Base-by-base conservation (phyloP, 805 yeast species). In the Spathaspora hagerdaliae region DNA sequence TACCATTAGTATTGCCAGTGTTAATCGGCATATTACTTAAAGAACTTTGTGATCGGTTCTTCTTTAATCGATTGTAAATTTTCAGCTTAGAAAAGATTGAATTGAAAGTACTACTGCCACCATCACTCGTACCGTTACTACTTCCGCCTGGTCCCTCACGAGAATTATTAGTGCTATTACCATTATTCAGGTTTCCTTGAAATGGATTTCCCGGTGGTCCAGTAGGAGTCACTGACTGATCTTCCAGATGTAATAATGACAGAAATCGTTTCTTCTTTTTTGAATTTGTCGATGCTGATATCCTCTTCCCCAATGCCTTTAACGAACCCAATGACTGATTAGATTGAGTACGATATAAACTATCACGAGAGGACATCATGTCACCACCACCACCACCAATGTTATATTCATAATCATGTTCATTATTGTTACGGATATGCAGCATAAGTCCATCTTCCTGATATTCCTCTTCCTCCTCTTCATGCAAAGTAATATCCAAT, bases 11-110 rank as follows among this genome's bases (percentile, higher is more conserved):
- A n/a, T n/a, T n/a, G n/a, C n/a, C n/a, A n/a, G n/a, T n/a, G n/a
- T n/a, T n/a, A n/a, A n/a, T n/a, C 24, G 24, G 24, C 24, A 19
- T 19, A 19, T 19, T 19, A 19, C 24, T 19, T 19, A 19, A 19
- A 19, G 24, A 19, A 19, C 24, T 5, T 19, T 19, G 24, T 3
- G 24, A 19, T 19, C 24, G 59, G 43, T 65, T 36, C 27, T 36
- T 68, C 47, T 61, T 69, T 24, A 70, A 52, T 44, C 63, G 62
- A 47, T 63, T 64, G 49, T 70, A 71, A 34, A 71, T 54, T 47
- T 59, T 58, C 4, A 73, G 61, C 45, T 70, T 71, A 13, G 68
- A 51, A 14, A 57, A 43, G 7, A 56, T 29, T 7, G 53, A 40
- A 38, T 52, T 55, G 14, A 54, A 37, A 2, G 48, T 34, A 10